Evolutionary conservation across 805 yeast genomes (phyloP), one percentile per base, ranked within the genome.

Genomic region (Metschnikowia proteae): DNA sequence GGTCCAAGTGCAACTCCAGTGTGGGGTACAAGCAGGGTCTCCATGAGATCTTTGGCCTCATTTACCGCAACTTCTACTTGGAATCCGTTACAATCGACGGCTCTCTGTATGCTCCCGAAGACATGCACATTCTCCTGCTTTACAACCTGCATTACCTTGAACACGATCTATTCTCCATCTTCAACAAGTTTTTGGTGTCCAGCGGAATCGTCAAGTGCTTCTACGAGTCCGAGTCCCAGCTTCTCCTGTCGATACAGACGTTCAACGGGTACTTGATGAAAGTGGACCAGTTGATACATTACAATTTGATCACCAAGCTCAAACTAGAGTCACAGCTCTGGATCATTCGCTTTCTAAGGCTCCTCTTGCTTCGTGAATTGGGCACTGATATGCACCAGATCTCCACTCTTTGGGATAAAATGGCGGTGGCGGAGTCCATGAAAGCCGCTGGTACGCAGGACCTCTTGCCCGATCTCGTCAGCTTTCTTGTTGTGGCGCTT

Each of bases 41-140:
- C 43, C 84, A 80, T 61, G 84, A 80, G 57, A 62, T 79, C 3
- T 61, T 74, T 45, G 84, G 83, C 1, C 57, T 79, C 46, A 65
- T 80, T 6, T 78, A 67, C 56, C 63, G 74, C 17, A 68, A 68
- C 45, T 53, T 78, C 13, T 55, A 62, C 49, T 54, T 57, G 6
- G 82, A 77, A 51, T 59, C 74, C 3, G 57, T 65, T 32, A 42
- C 42, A 1, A 43, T 59, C 11, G 53, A 51, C 44, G 29, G 36
- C 7, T 26, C 13, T 31, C 53, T 54, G 10, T 50, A 51, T 31
- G 47, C 65, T 8, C 40, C 44, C n/a, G 60, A 56, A 27, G 79
- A 74, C 49, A 30, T 59, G 36, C 59, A 61, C 38, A 68, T 78
- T 5, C 60, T 68, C 22, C 65, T 66, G 36, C 56, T 78, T n/a